A percentile compares a stretch with the other conserved stretches of the same genome.
Evolutionary conservation across 2,329 filamentous ascomycete genomes (phyloP).

Genomic region (Fusarium redolens): DNA sequence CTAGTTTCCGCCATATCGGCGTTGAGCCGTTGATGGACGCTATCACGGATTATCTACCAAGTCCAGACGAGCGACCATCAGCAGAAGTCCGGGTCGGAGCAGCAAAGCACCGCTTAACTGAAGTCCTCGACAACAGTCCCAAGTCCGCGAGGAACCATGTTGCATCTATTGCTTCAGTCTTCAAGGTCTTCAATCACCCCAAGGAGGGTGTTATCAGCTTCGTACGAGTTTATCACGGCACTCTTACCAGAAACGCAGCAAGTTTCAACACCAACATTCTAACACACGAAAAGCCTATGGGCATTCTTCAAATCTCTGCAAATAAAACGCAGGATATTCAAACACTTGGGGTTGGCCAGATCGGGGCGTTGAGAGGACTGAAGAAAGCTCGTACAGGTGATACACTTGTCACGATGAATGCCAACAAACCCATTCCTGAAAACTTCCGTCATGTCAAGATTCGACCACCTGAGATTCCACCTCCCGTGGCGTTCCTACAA

Average conservation of each 20-base stretch:
- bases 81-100: slow-evolving; percentile 78
- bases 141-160: slow-evolving; percentile 50
- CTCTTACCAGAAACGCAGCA: slow-evolving; percentile 76
- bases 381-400: slow-evolving; percentile 95
- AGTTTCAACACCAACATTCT: slow-evolving; percentile 91
- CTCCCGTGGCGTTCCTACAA: slow-evolving; percentile 96
- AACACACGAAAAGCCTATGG: slow-evolving; percentile 81
- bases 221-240: slow-evolving; percentile 90
- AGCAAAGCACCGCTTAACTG: slow-evolving; percentile 51
- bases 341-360: slow-evolving; percentile 85
- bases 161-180: slow-evolving; percentile 74
- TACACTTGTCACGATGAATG: slow-evolving; percentile 82
- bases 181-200: slow-evolving; percentile 93
- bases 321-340: slow-evolving; percentile 87
- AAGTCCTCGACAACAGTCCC: slow-evolving; percentile 56
- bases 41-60: slow-evolving; percentile 87
- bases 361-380: slow-evolving; percentile 90
- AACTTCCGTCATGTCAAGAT: slow-evolving; percentile 82
- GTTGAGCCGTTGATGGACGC: slow-evolving; percentile 92
- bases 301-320: slow-evolving; percentile 89
- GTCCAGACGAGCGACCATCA: slow-evolving; percentile 82
- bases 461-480: slow-evolving; percentile 87
- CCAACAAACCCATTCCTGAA: slow-evolving; percentile 70
- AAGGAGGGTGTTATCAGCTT: slow-evolving; percentile 90
- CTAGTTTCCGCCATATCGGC: slow-evolving; percentile 93